These are phyloP conservation scores for Gymnopus androsaceus DNA, from an alignment of 1,284 basidiomycete genomes.

Conservation along the genomic window DNA sequence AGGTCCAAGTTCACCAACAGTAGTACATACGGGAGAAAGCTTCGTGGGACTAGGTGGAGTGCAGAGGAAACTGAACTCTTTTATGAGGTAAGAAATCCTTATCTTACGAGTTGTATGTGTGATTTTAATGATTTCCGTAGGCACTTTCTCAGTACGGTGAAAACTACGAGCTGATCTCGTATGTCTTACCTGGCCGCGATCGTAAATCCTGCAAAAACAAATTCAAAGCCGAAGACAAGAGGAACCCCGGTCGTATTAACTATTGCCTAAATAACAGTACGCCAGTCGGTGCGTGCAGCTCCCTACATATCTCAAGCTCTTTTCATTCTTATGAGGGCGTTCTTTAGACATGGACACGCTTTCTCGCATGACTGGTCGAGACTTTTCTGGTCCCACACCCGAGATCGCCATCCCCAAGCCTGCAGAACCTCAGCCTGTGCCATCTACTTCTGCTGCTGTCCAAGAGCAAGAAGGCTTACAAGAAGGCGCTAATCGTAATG, in stretches of 20 bases:
- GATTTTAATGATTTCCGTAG: slow-evolving; percentile 43
- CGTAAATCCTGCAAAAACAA: slow-evolving; percentile 89
- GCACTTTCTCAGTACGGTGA: slow-evolving; percentile 87
- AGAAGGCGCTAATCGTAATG: background rate
- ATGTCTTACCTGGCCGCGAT: slow-evolving; percentile 82
- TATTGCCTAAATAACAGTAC: slow-evolving; percentile 65
- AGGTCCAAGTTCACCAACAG: slow-evolving; percentile 84
- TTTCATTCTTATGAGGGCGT: slow-evolving; percentile 9
- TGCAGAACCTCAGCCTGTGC: slow-evolving; percentile 25
- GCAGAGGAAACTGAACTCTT: slow-evolving; percentile 85
- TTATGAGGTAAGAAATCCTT: slow-evolving; percentile 63
- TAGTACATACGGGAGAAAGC: slow-evolving; percentile 76
- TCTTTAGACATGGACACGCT: slow-evolving; percentile 66
- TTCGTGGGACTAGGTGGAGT: slow-evolving; percentile 79
- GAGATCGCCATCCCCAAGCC: slow-evolving; percentile 59
- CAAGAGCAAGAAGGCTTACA: background rate
- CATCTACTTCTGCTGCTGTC: slow-evolving; percentile 4
- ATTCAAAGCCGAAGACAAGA: slow-evolving; percentile 86
- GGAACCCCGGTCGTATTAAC: slow-evolving; percentile 69
- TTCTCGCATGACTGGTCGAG: slow-evolving; percentile 76
- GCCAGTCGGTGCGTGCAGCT: slow-evolving; percentile 61
- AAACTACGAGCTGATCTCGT: slow-evolving; percentile 90
- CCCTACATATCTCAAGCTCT: background rate
- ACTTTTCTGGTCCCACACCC: slow-evolving; percentile 78
- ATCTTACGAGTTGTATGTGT: background rate